A percentile compares a stretch with the other conserved stretches of the same genome.
These are phyloP conservation scores for Tetrahymena borealis DNA, from an alignment of 73 alveolate species.

Conservation along the genomic window DNA sequence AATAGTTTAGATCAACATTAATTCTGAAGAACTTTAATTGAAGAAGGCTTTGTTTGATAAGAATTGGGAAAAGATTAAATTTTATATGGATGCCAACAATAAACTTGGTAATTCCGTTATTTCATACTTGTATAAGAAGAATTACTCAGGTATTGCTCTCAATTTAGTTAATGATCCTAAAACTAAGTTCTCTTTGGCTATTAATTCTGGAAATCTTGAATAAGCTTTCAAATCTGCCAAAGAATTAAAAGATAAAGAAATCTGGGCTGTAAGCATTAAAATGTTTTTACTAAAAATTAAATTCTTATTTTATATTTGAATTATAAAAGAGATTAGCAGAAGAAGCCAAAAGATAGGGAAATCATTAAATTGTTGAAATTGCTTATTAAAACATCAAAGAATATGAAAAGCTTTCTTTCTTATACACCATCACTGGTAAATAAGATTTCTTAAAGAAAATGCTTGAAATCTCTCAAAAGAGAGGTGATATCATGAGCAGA, in stretches of 20 bases:
- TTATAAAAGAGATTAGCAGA: constrained; percentile 15
- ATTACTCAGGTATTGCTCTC: constrained; percentile 56
- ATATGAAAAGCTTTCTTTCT: constrained; percentile 9
- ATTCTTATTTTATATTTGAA: neutral
- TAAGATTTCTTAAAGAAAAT: constrained; percentile 1
- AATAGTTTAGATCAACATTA: constrained; percentile 16
- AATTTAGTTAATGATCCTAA: constrained; percentile 25
- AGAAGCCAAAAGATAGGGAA: constrained; percentile 37
- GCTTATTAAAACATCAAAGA: constrained; percentile 14
- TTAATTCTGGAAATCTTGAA: constrained; percentile 20
- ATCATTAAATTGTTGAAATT: constrained; percentile 29
- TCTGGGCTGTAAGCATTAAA: neutral
- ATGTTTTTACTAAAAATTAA: too few species aligned
- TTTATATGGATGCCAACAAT: constrained; percentile 25
- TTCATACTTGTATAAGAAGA: constrained; percentile 51
- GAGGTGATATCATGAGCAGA: constrained; percentile 1
- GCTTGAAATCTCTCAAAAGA: neutral
- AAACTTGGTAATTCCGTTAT: constrained; percentile 50
- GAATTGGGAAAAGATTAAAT: constrained; percentile 44
- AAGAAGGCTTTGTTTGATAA: constrained; percentile 57
- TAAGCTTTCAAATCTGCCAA: constrained; percentile 14
- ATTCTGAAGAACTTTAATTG: constrained; percentile 52
- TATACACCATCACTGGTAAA: constrained; percentile 8
- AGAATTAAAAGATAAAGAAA: constrained; percentile 10
- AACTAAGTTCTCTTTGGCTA: constrained; percentile 34